phyloP scores from a whole-genome alignment of 2,329 filamentous ascomycete species.

The Nectriaceae sp. region DNA sequence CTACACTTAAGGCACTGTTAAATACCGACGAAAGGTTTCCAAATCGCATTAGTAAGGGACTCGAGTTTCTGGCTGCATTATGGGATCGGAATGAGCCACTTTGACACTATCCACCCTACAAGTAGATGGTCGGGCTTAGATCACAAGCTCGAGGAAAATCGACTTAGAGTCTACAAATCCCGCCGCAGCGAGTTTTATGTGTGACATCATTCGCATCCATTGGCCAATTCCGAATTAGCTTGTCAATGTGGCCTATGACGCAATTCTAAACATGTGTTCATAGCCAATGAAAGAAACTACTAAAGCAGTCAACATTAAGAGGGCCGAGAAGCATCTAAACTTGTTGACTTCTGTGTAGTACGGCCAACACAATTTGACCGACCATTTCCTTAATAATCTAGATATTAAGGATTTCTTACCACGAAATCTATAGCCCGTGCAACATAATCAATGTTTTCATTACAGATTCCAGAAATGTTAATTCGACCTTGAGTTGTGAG shows the following conservation, averaged over 20 bases:
- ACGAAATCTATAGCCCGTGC: background rate
- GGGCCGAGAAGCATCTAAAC: too few species aligned
- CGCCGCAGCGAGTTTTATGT: conserved; percentile 30
- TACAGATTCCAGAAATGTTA: background rate
- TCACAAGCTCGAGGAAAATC: conserved; percentile 45
- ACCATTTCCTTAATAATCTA: too few species aligned
- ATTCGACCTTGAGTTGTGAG: background rate
- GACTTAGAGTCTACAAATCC: conserved; percentile 46
- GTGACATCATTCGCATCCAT: background rate
- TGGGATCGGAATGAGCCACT: too few species aligned
- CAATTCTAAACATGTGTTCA: too few species aligned
- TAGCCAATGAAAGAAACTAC: too few species aligned
- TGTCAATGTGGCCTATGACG: too few species aligned
- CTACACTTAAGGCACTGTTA: conserved; percentile 43
- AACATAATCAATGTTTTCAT: background rate
- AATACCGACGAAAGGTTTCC: conserved; percentile 37
- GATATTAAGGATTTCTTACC: background rate
- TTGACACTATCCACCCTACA: too few species aligned
- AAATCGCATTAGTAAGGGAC: conserved; percentile 44
- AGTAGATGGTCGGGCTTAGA: conserved; percentile 48
- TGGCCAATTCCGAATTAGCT: background rate
- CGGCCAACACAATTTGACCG: too few species aligned
- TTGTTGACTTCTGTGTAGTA: too few species aligned
- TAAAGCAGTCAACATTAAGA: too few species aligned
- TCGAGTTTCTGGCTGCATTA: too few species aligned